Percentiles rank a stretch among this genome's conserved stretches.
Evolutionary conservation across 1,284 basidiomycete species (phyloP).

Genomic region (Cryptococcus floricola): DNA sequence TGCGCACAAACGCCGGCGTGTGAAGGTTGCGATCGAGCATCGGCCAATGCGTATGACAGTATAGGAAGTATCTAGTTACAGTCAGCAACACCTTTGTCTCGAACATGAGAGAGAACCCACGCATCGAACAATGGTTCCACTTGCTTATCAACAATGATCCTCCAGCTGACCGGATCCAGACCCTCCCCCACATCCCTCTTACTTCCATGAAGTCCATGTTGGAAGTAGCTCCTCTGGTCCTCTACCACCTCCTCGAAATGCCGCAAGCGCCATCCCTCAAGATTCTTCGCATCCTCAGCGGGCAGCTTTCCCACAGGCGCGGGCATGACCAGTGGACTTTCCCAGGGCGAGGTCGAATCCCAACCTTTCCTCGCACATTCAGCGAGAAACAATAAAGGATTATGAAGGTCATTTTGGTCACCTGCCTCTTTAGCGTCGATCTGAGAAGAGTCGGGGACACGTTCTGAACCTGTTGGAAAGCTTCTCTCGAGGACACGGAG

Average conservation of each 20-base stretch:
- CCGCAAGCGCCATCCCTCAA: conserved; percentile 5
- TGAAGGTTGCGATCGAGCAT: too few relatives aligned
- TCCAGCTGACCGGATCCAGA: conserved; percentile 8
- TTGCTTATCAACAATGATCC: conserved; percentile 2
- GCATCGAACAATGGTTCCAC: too few relatives aligned
- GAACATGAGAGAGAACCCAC: too few relatives aligned
- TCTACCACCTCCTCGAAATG: conserved; percentile 5
- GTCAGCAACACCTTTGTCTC: too few relatives aligned
- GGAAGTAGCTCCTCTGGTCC: conserved; percentile 11
- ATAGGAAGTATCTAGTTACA: too few relatives aligned
- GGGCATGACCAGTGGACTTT: conserved; percentile 2
- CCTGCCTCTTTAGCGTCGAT: not conserved
- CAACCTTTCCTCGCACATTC: conserved; percentile 11
- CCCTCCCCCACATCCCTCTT: conserved; percentile 11
- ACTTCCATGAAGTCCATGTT: conserved; percentile 8
- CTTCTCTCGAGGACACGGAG: conserved; percentile 2
- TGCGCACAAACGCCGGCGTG: not conserved
- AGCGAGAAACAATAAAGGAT: conserved; percentile 9
- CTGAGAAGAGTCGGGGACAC: not conserved
- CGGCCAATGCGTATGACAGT: too few relatives aligned
- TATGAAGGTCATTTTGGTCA: conserved; percentile 4
- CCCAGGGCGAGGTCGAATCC: conserved; percentile 4
- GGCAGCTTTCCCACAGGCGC: conserved; percentile 1
- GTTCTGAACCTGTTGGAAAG: conserved; percentile 9
- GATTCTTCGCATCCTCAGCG: conserved; percentile 3